These are phyloP conservation scores for Malus hybrid DNA, from an alignment of 331 rosid species.

Conservation along the genomic window DNA sequence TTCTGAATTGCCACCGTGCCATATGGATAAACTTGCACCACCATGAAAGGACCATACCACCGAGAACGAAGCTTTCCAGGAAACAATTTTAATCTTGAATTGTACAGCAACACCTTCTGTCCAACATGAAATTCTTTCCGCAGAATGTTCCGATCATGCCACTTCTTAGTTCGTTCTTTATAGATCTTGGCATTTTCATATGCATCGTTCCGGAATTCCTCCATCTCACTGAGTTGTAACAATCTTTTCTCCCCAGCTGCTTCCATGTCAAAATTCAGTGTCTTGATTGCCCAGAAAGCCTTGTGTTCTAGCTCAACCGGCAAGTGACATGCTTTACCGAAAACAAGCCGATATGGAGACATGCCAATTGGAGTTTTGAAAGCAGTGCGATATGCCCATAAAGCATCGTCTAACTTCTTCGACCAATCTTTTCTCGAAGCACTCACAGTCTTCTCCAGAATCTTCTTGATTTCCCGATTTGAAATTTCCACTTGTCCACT, in stretches of 20 bases:
- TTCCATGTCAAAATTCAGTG: neutral
- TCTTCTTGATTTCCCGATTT: too few relatives aligned
- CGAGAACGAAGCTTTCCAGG: neutral
- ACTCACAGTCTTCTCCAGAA: neutral
- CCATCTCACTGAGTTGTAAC: too few relatives aligned
- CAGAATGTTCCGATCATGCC: neutral
- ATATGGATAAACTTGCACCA: neutral
- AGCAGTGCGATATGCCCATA: too few relatives aligned
- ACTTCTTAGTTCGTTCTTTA: neutral
- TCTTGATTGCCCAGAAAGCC: too few relatives aligned
- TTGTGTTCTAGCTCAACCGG: too few relatives aligned
- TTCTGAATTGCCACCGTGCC: neutral
- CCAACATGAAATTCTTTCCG: neutral
- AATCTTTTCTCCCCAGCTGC: neutral
- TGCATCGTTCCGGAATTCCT: too few relatives aligned
- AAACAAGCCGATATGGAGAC: too few relatives aligned
- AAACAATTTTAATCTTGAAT: neutral
- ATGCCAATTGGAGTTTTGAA: too few relatives aligned
- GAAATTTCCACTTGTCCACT: too few relatives aligned
- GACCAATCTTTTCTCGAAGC: neutral
- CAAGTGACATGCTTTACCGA: too few relatives aligned
- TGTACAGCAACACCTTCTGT: neutral
- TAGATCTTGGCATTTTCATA: too few relatives aligned
- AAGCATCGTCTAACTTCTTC: neutral
- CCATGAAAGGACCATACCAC: neutral